Evolutionary conservation across 2,329 filamentous ascomycete species (phyloP).

Genomic region (Penicillium expansum): DNA sequence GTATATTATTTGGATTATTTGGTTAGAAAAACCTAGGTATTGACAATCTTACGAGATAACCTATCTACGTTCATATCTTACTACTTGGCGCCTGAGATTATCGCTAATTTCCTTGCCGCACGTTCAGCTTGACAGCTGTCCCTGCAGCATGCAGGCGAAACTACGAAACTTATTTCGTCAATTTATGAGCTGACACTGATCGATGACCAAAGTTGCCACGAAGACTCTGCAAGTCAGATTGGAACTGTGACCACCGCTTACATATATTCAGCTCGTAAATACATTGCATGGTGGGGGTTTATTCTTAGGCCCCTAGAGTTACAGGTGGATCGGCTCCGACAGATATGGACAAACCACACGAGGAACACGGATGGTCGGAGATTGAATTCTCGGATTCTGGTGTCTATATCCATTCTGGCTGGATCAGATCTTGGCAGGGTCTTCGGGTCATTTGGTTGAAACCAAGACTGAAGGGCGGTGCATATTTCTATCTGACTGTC

Average conservation of each 20-base stretch:
- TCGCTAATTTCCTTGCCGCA: conserved; percentile 12
- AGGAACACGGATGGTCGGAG: not conserved
- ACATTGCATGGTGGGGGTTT: not conserved
- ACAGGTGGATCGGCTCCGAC: not conserved
- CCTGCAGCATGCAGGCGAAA: conserved; percentile 8
- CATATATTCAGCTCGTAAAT: not conserved
- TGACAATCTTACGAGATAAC: not conserved
- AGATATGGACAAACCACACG: not conserved
- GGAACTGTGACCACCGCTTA: not conserved
- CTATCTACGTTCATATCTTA: not conserved
- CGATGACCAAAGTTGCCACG: not conserved
- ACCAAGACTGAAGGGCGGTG: not conserved
- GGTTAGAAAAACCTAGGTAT: not conserved
- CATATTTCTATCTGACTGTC: not conserved
- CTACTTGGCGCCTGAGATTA: too few relatives aligned
- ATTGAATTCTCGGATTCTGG: conserved; percentile 3
- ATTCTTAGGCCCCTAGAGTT: not conserved
- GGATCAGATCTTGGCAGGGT: conserved; percentile 1
- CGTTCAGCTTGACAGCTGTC: conserved; percentile 9
- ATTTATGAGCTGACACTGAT: not conserved
- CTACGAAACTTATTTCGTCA: not conserved
- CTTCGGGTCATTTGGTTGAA: not conserved
- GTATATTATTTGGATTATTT: too few relatives aligned
- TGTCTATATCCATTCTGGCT: not conserved
- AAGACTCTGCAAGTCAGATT: not conserved